Percentiles rank a stretch among this genome's conserved stretches.
These are phyloP conservation scores for Cercospora janseana DNA, from an alignment of 2,329 filamentous ascomycete species.

Conservation along the genomic window DNA sequence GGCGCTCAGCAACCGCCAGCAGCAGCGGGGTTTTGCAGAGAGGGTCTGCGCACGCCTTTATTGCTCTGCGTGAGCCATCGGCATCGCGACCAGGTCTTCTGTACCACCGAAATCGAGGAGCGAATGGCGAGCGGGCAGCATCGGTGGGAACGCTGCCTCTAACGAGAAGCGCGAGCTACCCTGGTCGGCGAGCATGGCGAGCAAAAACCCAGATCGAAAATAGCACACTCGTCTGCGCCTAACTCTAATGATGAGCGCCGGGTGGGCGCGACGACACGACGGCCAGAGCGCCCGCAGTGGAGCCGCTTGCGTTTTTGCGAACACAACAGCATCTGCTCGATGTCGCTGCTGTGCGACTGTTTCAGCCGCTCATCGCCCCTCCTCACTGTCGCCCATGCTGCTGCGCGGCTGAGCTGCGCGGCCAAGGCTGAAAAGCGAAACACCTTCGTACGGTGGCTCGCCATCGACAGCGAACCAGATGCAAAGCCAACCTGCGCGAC, in stretches of 20 bases:
- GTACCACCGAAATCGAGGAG: constrained; percentile 16
- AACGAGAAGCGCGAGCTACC: constrained; percentile 12
- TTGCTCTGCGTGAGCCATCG: constrained; percentile 2
- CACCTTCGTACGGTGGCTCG: constrained; percentile 1
- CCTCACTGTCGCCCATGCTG: too few relatives aligned
- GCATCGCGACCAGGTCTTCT: constrained; percentile 6
- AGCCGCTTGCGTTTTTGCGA: background rate
- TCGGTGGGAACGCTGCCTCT: constrained; percentile 11
- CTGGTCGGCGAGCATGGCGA: constrained; percentile 12
- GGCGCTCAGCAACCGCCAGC: background rate
- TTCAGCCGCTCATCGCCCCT: background rate
- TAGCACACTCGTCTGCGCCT: constrained; percentile 9
- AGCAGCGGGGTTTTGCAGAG: constrained; percentile 9
- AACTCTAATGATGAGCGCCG: constrained; percentile 3
- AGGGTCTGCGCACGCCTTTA: constrained; percentile 11
- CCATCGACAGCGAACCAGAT: constrained; percentile 1
- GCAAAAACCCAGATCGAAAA: constrained; percentile 9
- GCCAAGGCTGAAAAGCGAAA: constrained; percentile 8
- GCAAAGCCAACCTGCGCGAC: constrained; percentile 1
- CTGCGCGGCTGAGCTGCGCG: constrained; percentile 1
- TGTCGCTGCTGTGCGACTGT: constrained; percentile 7
- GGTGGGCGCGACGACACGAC: constrained; percentile 10
- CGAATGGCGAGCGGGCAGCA: constrained; percentile 12
- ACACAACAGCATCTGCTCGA: background rate
- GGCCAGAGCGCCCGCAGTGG: constrained; percentile 9